Conservation (phyloP, 805 yeast genomes). For the Helenozyma baotianmanensis region DNA sequence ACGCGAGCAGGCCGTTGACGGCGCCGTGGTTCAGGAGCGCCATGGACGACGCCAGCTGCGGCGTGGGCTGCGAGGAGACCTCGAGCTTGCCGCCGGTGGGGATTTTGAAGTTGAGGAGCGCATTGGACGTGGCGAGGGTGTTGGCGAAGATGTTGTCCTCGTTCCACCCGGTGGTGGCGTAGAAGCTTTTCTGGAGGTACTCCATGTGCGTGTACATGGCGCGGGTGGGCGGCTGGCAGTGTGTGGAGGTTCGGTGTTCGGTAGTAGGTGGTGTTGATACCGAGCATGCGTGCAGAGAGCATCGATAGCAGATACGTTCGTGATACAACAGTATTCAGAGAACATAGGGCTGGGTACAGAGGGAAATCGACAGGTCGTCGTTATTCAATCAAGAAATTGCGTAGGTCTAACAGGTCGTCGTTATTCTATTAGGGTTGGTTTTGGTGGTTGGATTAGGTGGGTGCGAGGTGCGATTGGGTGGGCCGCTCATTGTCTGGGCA, state of each 20-base stretch:
- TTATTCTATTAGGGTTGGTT: too few relatives aligned
- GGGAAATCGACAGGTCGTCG: too few relatives aligned
- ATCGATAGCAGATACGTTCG: too few relatives aligned
- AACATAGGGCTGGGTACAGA: too few relatives aligned
- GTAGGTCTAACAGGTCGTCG: too few relatives aligned
- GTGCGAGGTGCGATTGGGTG: too few relatives aligned
- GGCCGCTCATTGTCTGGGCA: too few relatives aligned
- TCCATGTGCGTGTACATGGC: constrained; percentile 83
- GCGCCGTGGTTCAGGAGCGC: constrained; percentile 59
- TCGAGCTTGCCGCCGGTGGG: constrained; percentile 66
- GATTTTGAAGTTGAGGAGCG: constrained; percentile 65
- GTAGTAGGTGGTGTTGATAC: too few relatives aligned
- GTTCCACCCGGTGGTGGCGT: constrained; percentile 70
- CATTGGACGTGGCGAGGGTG: constrained; percentile 65
- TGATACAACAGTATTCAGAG: too few relatives aligned
- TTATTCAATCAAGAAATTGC: too few relatives aligned
- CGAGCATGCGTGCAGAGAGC: too few relatives aligned
- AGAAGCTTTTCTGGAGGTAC: constrained; percentile 69
- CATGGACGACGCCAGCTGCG: constrained; percentile 66
- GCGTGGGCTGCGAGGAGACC: constrained; percentile 66
- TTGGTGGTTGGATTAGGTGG: too few relatives aligned
- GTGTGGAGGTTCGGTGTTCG: neutral
- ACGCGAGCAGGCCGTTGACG: constrained; percentile 79
- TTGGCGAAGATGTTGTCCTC: constrained; percentile 73
- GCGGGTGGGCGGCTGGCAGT: neutral